Evolutionary conservation across 2,329 filamentous ascomycete species (phyloP).

Genomic region (Niveomyces coronatus): DNA sequence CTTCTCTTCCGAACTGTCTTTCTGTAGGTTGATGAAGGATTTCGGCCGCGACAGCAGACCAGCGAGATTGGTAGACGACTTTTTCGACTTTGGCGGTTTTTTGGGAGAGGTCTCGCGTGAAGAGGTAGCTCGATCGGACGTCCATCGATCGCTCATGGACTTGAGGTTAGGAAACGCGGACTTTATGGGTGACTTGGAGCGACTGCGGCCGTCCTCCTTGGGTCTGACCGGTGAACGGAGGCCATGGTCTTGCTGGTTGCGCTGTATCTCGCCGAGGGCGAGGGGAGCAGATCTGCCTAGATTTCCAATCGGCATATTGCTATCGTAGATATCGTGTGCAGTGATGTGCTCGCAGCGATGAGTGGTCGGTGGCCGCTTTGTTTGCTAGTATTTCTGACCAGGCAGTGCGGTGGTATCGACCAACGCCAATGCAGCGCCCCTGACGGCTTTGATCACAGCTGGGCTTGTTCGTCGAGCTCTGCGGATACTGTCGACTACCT

Average conservation of each 20-base stretch:
- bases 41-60: slow-evolving; percentile 65
- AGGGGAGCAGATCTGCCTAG: slow-evolving; percentile 13
- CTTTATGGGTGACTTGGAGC: slow-evolving; percentile 31
- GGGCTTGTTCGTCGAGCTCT: no score
- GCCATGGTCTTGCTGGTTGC: slow-evolving; percentile 38
- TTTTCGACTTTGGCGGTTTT: slow-evolving; percentile 64
- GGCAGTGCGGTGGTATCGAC: no score
- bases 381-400: no score
- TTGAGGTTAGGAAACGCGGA: slow-evolving; percentile 34
- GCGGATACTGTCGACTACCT: no score
- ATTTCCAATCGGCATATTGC: slow-evolving; percentile 7
- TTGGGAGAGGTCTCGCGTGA: slow-evolving; percentile 35
- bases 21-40: slow-evolving; percentile 57
- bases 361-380: no score
- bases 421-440: no score
- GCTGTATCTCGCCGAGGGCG: slow-evolving; percentile 46
- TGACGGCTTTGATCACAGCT: no score
- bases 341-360: no score
- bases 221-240: slow-evolving; percentile 31
- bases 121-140: slow-evolving; percentile 30
- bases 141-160: slow-evolving; percentile 28
- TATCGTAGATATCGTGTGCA: neutral
- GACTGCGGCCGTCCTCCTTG: slow-evolving; percentile 22
- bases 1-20: slow-evolving; percentile 41
- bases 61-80: slow-evolving; percentile 74